A percentile compares a stretch with the other conserved stretches of the same genome.
These are phyloP conservation scores for Heritiera fomes DNA, from an alignment of 345 rosid species.

Conservation along the genomic window DNA sequence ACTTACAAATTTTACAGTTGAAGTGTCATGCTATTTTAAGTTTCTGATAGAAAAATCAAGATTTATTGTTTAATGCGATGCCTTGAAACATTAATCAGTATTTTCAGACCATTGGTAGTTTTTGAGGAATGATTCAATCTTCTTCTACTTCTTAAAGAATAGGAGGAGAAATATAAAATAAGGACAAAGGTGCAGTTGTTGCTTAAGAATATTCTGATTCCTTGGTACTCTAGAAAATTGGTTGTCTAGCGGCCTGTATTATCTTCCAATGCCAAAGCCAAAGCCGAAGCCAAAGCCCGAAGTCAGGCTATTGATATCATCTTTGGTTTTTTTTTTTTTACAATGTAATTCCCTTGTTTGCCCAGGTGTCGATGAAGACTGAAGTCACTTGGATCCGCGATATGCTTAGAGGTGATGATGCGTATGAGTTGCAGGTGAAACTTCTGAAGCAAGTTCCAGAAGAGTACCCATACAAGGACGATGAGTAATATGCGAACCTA, in stretches of 20 bases:
- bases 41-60: background rate
- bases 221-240: background rate
- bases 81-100: background rate
- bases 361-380: conserved; percentile 91
- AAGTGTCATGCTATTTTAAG: background rate
- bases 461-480: conserved; percentile 94
- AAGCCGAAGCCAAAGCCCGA: background rate
- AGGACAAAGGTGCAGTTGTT: background rate
- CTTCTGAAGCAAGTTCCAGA: conserved; percentile 82
- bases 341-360: background rate
- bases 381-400: conserved; percentile 85
- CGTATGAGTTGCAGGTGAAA: conserved; percentile 83
- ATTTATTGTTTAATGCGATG: background rate
- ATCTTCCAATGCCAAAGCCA: background rate
- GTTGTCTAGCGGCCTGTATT: background rate
- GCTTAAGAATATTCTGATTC: background rate
- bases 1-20: background rate
- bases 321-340: background rate
- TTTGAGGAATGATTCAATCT: no score
- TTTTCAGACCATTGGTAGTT: background rate
- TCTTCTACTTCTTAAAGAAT: background rate
- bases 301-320: background rate
- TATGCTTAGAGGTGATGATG: conserved; percentile 81
- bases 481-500: conserved; percentile 42
- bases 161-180: background rate